These are phyloP conservation scores for Podila minutissima DNA, from an alignment of 192 early-diverging fungal genomes.

Conservation along the genomic window DNA sequence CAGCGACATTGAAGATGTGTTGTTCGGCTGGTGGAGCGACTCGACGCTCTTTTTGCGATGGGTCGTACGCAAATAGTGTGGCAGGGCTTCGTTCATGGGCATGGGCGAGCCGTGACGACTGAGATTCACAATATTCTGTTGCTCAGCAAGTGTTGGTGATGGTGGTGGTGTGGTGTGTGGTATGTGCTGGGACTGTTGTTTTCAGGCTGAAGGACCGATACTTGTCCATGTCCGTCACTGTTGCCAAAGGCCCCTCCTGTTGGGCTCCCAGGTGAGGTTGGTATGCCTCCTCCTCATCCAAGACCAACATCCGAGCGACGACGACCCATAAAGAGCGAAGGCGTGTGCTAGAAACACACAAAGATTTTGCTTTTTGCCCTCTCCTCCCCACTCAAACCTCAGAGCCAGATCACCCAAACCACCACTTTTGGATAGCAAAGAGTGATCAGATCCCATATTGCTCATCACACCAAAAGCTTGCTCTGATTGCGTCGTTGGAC, in stretches of 20 bases:
- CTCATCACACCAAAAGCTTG: no score
- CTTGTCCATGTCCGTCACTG: neutral
- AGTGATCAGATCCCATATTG: no score
- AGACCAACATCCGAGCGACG: neutral
- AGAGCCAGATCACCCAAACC: no score
- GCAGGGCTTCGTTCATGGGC: constrained; percentile 2
- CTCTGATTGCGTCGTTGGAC: no score
- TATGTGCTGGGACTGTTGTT: no score
- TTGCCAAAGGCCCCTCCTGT: neutral
- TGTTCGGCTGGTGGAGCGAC: neutral
- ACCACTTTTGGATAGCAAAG: no score
- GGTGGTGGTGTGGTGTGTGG: neutral
- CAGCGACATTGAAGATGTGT: neutral
- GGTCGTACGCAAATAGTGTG: neutral
- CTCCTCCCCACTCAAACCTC: no score
- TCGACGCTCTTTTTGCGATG: neutral
- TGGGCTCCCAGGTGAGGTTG: neutral
- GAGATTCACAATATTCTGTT: neutral
- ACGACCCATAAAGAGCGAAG: neutral
- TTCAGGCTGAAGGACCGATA: neutral
- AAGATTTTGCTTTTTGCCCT: no score
- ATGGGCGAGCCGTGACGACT: neutral
- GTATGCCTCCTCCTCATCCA: no score
- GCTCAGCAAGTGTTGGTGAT: constrained; percentile 3
- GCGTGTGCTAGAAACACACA: no score